Percentiles rank a stretch among this genome's conserved stretches.
Evolutionary conservation across 164 flowering plant species (phyloP).

Genomic region (Nymphaea thermarum): DNA sequence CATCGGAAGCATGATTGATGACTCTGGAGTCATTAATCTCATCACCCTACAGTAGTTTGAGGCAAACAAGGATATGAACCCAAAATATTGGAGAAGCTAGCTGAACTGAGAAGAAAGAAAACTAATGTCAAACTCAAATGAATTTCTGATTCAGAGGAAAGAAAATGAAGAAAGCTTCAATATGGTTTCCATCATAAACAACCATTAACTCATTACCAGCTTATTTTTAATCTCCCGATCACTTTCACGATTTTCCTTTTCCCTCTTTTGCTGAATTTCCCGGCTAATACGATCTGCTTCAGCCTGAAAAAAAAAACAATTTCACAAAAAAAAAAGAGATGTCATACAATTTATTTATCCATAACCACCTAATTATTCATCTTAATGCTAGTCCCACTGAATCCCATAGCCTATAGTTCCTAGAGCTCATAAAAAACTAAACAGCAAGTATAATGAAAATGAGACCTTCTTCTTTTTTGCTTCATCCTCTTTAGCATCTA

Average conservation of each 20-base stretch:
- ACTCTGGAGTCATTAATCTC: constrained; percentile 24
- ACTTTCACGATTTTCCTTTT: constrained; percentile 35
- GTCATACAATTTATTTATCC: not conserved
- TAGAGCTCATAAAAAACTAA: too few relatives aligned
- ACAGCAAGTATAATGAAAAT: not conserved
- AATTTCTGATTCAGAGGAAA: constrained; percentile 3
- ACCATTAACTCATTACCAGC: constrained; percentile 34
- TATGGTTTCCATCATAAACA: not conserved
- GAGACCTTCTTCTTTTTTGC: constrained; percentile 63
- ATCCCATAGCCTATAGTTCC: too few relatives aligned
- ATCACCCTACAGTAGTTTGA: constrained; percentile 95
- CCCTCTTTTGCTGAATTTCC: constrained; percentile 70
- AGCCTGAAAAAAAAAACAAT: constrained; percentile 23
- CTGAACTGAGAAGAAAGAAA: constrained; percentile 74
- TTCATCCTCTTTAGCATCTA: constrained; percentile 95
- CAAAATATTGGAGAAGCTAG: constrained; percentile 99
- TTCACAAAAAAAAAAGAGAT: not conserved
- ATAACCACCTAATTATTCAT: not conserved
- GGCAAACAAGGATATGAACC: constrained; percentile 99
- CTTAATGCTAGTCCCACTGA: too few relatives aligned
- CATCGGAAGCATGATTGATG: constrained; percentile 22
- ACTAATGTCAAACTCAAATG: constrained; percentile 45
- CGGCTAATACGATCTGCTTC: constrained; percentile 57
- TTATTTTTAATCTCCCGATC: constrained; percentile 38
- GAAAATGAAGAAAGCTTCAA: not conserved